phyloP scores from a whole-genome alignment of 1,284 basidiomycete genomes.

The Rhodotorula sp. region DNA sequence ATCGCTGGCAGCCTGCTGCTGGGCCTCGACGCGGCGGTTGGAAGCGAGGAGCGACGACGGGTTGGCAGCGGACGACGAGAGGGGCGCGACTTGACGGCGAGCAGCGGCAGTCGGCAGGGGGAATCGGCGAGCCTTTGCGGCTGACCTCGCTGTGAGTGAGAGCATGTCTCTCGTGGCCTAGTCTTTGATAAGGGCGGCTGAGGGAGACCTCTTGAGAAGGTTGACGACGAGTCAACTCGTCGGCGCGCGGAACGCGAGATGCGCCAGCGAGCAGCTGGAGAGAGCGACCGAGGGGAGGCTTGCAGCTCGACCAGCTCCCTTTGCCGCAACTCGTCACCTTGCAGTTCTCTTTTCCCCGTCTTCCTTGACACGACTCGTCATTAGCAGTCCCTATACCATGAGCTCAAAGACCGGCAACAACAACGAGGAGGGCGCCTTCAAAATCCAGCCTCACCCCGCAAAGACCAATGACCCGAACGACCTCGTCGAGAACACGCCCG shows the following conservation, averaged over 20 bases:
- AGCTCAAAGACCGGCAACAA: slow-evolving; percentile 23
- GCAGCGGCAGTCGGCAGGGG: background rate
- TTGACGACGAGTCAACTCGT: background rate
- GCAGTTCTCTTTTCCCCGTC: background rate
- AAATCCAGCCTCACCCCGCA: slow-evolving; percentile 54
- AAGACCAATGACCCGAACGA: slow-evolving; percentile 41
- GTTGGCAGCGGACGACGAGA: slow-evolving; percentile 6
- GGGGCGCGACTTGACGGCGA: background rate
- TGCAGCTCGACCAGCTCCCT: too few species aligned
- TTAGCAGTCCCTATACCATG: background rate
- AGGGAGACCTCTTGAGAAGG: too few species aligned
- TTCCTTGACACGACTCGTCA: slow-evolving; percentile 9
- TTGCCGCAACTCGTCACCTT: background rate
- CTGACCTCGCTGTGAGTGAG: background rate
- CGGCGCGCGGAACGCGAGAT: background rate
- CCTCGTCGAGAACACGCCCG: slow-evolving; percentile 15
- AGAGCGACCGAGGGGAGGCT: too few species aligned
- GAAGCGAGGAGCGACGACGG: slow-evolving; percentile 35
- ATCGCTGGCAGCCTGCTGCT: slow-evolving; percentile 29
- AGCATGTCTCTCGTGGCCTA: slow-evolving; percentile 2
- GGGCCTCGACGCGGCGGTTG: slow-evolving; percentile 32
- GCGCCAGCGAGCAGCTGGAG: background rate
- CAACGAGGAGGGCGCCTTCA: slow-evolving; percentile 48
- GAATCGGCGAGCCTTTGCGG: background rate
- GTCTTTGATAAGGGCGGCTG: too few species aligned